Percentiles rank a stretch among this genome's conserved stretches.
Evolutionary conservation across 306 rosid genomes (phyloP).

Genomic region (Leucaena leucocephala): DNA sequence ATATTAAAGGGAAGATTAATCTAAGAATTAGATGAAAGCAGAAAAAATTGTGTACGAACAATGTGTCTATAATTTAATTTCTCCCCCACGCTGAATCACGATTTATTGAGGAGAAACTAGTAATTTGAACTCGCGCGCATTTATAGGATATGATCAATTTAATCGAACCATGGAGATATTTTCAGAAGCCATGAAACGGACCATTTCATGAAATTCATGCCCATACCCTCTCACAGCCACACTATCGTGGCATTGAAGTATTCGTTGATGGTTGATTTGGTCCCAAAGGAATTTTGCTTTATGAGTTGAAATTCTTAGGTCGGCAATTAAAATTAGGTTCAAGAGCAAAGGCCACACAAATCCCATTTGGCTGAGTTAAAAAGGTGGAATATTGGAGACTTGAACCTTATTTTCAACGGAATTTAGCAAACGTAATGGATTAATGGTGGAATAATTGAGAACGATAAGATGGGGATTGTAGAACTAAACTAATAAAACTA

Average conservation of each 20-base stretch:
- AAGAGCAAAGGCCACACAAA: not conserved
- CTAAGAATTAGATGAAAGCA: not conserved
- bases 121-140: too few species aligned
- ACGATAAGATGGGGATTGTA: slow-evolving; percentile 29
- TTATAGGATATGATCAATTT: too few species aligned
- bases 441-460: slow-evolving; percentile 5
- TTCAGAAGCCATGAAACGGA: not conserved
- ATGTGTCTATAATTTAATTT: not conserved
- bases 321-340: slow-evolving; percentile 24
- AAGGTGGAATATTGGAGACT: slow-evolving; percentile 17
- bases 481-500: slow-evolving; percentile 23
- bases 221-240: too few species aligned
- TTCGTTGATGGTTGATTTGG: not conserved
- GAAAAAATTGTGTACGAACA: not conserved
- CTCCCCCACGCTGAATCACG: not conserved
- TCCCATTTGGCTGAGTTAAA: not conserved
- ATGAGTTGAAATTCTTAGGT: slow-evolving; percentile 15
- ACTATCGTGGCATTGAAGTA: slow-evolving; percentile 8
- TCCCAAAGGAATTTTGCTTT: slow-evolving; percentile 7
- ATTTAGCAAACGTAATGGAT: slow-evolving; percentile 23
- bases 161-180: too few species aligned
- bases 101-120: not conserved
- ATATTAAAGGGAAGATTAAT: not conserved
- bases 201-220: not conserved
- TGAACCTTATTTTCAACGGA: slow-evolving; percentile 11